Evolutionary conservation across 2,329 filamentous ascomycete genomes (phyloP).

Genomic region (Catunica adiposa): DNA sequence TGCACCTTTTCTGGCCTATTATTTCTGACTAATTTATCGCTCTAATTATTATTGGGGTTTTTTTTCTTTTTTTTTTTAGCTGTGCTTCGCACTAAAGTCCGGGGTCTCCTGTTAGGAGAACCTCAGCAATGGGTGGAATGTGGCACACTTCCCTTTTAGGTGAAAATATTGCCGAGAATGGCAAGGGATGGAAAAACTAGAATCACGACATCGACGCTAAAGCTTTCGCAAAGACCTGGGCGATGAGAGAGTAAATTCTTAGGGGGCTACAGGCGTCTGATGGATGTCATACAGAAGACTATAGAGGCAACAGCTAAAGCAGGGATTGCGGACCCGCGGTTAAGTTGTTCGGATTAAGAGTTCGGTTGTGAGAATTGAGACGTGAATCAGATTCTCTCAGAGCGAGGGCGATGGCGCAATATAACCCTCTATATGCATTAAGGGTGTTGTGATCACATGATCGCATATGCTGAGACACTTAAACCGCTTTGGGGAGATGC

Average conservation of each 20-base stretch:
- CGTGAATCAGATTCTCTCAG: no score
- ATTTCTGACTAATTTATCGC: not conserved
- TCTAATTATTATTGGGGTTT: no score
- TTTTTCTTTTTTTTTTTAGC: not conserved
- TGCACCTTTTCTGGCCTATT: not conserved
- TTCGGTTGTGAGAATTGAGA: no score
- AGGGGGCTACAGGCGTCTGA: no score
- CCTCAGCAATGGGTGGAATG: not conserved
- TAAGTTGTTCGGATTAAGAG: not conserved
- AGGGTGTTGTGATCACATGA: no score
- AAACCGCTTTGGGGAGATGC: not conserved
- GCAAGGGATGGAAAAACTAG: not conserved
- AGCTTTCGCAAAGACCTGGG: conserved; percentile 26
- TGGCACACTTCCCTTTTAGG: not conserved
- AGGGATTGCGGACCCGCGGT: no score
- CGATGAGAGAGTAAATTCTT: not conserved
- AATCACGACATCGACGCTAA: conserved; percentile 38
- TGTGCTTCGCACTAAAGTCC: not conserved
- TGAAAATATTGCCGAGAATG: not conserved
- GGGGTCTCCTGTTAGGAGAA: no score
- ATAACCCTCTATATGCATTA: not conserved
- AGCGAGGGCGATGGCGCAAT: no score
- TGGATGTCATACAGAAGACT: no score
- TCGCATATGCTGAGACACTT: no score
- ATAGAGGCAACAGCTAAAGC: no score